Conservation (phyloP, 2,329 filamentous ascomycete species). For the Cordyceps cicadae region DNA sequence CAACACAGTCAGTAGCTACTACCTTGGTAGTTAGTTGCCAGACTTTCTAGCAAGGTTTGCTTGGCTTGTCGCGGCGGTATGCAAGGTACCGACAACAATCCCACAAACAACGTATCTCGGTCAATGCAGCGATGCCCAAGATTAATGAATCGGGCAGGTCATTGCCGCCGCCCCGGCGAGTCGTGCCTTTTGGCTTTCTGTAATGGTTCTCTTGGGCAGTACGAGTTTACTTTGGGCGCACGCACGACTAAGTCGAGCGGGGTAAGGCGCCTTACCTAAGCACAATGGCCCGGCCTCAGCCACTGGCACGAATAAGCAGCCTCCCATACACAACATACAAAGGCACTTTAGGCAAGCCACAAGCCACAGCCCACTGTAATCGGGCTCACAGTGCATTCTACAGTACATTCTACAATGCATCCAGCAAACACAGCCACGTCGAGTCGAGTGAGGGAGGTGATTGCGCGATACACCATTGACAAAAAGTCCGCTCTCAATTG, state of each 20-base stretch:
- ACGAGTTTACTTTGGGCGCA: not conserved
- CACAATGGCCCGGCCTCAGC: not conserved
- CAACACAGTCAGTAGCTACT: no score
- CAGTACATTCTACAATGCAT: not conserved
- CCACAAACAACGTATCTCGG: not conserved
- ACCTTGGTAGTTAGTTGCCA: no score
- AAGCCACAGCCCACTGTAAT: not conserved
- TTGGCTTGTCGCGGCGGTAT: not conserved
- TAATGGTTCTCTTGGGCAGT: not conserved
- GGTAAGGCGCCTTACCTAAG: not conserved
- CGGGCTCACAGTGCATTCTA: not conserved
- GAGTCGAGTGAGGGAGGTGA: no score
- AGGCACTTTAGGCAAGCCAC: not conserved
- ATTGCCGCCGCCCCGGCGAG: no score
- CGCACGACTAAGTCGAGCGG: not conserved
- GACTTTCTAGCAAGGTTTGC: not conserved
- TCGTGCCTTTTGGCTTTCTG: no score
- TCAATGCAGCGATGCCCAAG: not conserved
- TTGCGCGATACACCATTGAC: no score
- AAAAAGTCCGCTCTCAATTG: no score
- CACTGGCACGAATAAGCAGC: not conserved
- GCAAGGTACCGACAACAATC: constrained; percentile 9
- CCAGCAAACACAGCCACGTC: not conserved
- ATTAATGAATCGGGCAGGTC: not conserved
- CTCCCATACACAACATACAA: not conserved